These are phyloP conservation scores for Neonectria hederae DNA, from an alignment of 2,329 filamentous ascomycete genomes.

Conservation along the genomic window DNA sequence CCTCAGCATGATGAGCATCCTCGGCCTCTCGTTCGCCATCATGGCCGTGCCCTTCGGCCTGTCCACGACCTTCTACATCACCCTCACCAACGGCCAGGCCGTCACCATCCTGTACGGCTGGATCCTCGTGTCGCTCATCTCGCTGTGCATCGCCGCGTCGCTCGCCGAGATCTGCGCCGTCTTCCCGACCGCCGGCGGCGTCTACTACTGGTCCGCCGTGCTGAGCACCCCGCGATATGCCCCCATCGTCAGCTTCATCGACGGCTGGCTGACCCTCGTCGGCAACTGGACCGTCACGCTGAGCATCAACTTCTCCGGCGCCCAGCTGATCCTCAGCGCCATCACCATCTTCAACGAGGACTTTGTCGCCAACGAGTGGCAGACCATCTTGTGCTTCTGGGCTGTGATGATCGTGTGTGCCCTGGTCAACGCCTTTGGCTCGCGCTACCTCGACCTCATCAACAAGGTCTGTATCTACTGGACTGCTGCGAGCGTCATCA, in stretches of 20 bases:
- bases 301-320: conserved; percentile 76
- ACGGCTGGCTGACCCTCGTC: conserved; percentile 78
- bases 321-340: conserved; percentile 73
- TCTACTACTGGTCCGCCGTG: conserved; percentile 80
- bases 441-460: conserved; percentile 68
- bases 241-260: conserved; percentile 73
- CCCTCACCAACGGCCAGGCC: conserved; percentile 76
- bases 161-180: conserved; percentile 78
- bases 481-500: conserved; percentile 73
- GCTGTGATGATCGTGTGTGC: conserved; percentile 72
- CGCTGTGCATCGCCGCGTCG: conserved; percentile 75
- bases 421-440: conserved; percentile 72
- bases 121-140: conserved; percentile 71
- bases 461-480: conserved; percentile 79
- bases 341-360: conserved; percentile 71
- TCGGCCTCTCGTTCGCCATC: conserved; percentile 61
- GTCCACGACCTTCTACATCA: conserved; percentile 58
- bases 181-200: conserved; percentile 68
- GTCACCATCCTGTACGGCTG: conserved; percentile 80
- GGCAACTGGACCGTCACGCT: conserved; percentile 77
- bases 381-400: conserved; percentile 80
- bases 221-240: conserved; percentile 70
- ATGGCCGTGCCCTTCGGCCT: conserved; percentile 62
- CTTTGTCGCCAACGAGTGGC: conserved; percentile 71
- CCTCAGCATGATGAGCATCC: conserved; percentile 60